Conservation (phyloP, 495 filamentous ascomycete genomes). For the Aspergillus hancockii region DNA sequence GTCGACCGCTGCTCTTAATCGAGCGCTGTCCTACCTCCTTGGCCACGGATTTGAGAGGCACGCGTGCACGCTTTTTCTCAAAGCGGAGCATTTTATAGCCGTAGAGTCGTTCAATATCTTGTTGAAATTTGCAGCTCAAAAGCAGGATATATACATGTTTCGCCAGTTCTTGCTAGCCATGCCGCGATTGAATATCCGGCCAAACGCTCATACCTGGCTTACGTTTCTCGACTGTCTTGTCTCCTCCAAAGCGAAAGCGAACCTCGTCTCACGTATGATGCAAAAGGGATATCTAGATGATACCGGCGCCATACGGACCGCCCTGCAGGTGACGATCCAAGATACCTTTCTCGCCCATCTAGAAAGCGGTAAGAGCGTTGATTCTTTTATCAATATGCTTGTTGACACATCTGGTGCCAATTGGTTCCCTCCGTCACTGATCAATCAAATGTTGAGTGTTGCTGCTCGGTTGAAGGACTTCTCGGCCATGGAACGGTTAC, state of each 20-base stretch:
- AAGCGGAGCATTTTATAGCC: constrained; percentile 37
- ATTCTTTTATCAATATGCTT: constrained; percentile 38
- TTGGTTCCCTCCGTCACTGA: constrained; percentile 35
- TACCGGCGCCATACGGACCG: constrained; percentile 20
- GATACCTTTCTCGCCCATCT: constrained; percentile 37
- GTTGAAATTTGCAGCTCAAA: constrained; percentile 34
- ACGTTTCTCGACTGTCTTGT: constrained; percentile 37
- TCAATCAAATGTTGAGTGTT: constrained; percentile 41
- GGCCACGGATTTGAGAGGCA: constrained; percentile 27
- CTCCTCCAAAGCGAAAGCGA: constrained; percentile 30
- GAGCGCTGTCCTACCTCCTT: constrained; percentile 40
- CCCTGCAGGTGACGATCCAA: constrained; percentile 33
- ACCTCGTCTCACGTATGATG: constrained; percentile 36
- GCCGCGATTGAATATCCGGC: constrained; percentile 33
- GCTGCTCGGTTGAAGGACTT: constrained; percentile 24
- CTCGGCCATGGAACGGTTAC: constrained; percentile 24
- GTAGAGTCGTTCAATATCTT: constrained; percentile 48
- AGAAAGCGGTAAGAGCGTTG: constrained; percentile 32
- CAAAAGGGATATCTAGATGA: constrained; percentile 34
- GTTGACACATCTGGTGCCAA: constrained; percentile 27
- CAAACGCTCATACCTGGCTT: constrained; percentile 48
- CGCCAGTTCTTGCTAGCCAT: constrained; percentile 33
- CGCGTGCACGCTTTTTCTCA: constrained; percentile 32
- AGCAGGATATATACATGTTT: constrained; percentile 38
- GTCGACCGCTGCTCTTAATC: constrained; percentile 45